Conservation (phyloP, 1,139 yeast genomes). For the Lodderomyces beijingensis region DNA sequence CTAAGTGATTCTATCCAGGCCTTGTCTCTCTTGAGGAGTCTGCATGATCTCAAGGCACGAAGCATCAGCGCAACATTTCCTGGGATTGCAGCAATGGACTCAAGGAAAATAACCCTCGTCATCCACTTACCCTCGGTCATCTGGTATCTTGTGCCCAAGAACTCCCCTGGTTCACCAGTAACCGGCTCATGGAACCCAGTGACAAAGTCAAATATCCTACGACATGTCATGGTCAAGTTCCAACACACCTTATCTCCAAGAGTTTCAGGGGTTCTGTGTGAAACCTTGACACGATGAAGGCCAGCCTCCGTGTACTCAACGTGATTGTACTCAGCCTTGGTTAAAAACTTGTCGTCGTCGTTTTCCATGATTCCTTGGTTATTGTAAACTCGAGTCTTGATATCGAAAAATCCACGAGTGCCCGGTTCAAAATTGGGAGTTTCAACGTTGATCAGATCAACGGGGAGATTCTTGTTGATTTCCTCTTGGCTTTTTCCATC, state of each 20-base stretch:
- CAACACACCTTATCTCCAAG: slow-evolving; percentile 52
- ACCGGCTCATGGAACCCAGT: slow-evolving; percentile 63
- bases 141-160: slow-evolving; percentile 44
- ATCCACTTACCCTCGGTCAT: slow-evolving; percentile 69
- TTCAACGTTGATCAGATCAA: too few relatives aligned
- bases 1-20: slow-evolving; percentile 74
- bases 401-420: too few relatives aligned
- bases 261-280: slow-evolving; percentile 51
- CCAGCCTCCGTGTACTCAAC: slow-evolving; percentile 45
- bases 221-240: slow-evolving; percentile 38
- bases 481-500: too few relatives aligned
- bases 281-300: slow-evolving; percentile 43
- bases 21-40: slow-evolving; percentile 60
- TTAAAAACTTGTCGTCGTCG: slow-evolving; percentile 27
- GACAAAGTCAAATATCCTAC: slow-evolving; percentile 53
- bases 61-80: slow-evolving; percentile 73
- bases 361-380: slow-evolving; percentile 23
- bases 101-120: slow-evolving; percentile 63
- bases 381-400: slow-evolving; percentile 25
- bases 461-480: too few relatives aligned
- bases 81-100: slow-evolving; percentile 75
- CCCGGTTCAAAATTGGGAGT: too few relatives aligned
- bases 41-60: slow-evolving; percentile 59
- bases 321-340: slow-evolving; percentile 55
- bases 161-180: slow-evolving; percentile 24